Percentiles rank a stretch among this genome's conserved stretches.
Conservation (phyloP, 192 early-diverging fungal genomes). For the Piromyces finnis region DNA sequence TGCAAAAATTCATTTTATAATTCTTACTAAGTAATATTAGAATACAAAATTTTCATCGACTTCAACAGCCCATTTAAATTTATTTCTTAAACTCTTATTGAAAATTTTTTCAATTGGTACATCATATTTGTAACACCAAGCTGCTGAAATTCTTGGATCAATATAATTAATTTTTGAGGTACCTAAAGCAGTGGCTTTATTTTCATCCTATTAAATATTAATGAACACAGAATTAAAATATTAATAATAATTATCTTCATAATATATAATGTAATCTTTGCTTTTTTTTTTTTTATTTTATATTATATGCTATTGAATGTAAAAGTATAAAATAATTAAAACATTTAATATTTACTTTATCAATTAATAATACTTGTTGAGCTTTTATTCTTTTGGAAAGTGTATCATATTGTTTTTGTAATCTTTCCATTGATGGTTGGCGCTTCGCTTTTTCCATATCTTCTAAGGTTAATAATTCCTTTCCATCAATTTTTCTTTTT, state of each 20-base stretch:
- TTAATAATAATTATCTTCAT: no score
- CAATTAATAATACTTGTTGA: not conserved
- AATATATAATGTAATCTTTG: no score
- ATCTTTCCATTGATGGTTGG: not conserved
- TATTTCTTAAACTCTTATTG: conserved; percentile 70
- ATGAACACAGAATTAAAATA: no score
- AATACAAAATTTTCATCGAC: not conserved
- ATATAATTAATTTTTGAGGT: conserved; percentile 98
- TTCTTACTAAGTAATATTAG: not conserved
- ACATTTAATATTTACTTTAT: not conserved
- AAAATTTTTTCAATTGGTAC: conserved; percentile 90
- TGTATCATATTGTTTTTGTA: not conserved
- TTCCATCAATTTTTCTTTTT: not conserved
- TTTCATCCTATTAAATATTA: conserved; percentile 70
- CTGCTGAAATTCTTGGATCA: conserved; percentile 85
- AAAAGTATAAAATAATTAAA: no score
- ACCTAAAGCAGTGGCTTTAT: conserved; percentile 84
- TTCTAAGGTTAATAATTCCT: not conserved
- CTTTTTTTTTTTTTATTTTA: no score
- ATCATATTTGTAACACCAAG: conserved; percentile 77
- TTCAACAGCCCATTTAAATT: conserved; percentile 91
- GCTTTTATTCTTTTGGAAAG: not conserved
- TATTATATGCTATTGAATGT: no score
- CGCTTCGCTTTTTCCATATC: not conserved
- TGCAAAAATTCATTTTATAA: no score